Conservation (phyloP, 148 eudicot genomes). For the Silene conica region DNA sequence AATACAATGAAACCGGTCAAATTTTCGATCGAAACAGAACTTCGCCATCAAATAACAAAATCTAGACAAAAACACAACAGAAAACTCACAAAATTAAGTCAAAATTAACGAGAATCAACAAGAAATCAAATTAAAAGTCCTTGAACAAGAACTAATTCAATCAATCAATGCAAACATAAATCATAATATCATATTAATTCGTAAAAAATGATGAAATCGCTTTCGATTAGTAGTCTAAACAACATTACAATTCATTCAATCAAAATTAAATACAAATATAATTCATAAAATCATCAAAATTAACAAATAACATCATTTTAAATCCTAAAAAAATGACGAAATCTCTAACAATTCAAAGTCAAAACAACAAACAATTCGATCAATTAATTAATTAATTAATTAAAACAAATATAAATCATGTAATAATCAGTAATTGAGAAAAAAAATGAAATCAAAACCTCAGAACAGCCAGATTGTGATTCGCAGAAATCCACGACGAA, state of each 20-base stretch:
- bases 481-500: background rate
- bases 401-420: too few species aligned
- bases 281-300: background rate
- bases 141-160: background rate
- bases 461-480: slow-evolving; percentile 5
- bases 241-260: background rate
- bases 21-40: too few species aligned
- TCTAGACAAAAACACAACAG: too few species aligned
- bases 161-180: background rate
- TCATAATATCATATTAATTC: background rate
- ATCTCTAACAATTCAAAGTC: background rate
- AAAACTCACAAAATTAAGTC: too few species aligned
- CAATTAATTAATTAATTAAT: too few species aligned
- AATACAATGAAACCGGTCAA: too few species aligned
- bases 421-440: background rate
- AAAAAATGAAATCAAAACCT: background rate
- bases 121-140: background rate
- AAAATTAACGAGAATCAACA: background rate
- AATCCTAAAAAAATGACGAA: background rate
- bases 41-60: too few species aligned
- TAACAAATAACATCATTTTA: background rate
- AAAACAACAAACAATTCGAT: background rate
- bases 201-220: too few species aligned
- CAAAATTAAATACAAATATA: background rate
- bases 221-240: background rate